Percentiles rank a stretch among this genome's conserved stretches.
These are phyloP conservation scores for Cubamyces sp. DNA, from an alignment of 768 basidiomycete genomes.

Conservation along the genomic window DNA sequence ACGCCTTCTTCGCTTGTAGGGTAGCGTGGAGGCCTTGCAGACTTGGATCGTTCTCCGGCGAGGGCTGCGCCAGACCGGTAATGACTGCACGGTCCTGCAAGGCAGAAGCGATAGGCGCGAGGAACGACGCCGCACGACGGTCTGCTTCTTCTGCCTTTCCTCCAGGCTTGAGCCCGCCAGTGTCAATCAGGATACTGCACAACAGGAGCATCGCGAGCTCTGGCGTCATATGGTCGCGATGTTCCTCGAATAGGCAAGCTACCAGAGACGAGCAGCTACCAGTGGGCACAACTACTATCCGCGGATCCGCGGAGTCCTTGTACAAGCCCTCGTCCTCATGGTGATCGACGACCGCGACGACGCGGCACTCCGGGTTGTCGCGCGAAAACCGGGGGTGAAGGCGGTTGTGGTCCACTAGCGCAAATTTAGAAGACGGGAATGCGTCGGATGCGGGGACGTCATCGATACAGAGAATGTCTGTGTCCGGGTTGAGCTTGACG, in stretches of 20 bases:
- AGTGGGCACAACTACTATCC: conserved; percentile 61
- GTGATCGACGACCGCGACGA: conserved; percentile 87
- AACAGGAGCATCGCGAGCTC: conserved; percentile 82
- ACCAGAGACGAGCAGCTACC: conserved; percentile 83
- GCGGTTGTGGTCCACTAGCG: conserved; percentile 90
- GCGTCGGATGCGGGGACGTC: conserved; percentile 55
- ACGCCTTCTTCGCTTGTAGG: conserved; percentile 62
- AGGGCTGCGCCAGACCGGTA: conserved; percentile 27
- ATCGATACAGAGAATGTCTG: conserved; percentile 66
- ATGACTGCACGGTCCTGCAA: conserved; percentile 17
- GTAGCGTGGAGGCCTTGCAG: conserved; percentile 53
- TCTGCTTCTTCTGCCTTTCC: conserved; percentile 80
- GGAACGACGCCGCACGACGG: conserved; percentile 60
- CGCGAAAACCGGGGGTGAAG: conserved; percentile 50
- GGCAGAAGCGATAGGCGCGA: conserved; percentile 52
- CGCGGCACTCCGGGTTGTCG: conserved; percentile 48
- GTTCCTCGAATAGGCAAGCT: conserved; percentile 42
- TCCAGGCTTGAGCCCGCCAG: conserved; percentile 71
- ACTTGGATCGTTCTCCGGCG: conserved; percentile 43
- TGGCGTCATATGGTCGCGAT: conserved; percentile 43
- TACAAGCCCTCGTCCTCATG: conserved; percentile 85
- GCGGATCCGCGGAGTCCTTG: conserved; percentile 60
- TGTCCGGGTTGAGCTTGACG: conserved; percentile 54
- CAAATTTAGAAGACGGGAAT: conserved; percentile 63
- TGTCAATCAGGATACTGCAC: conserved; percentile 85